phyloP scores from a whole-genome alignment of 1,284 basidiomycete genomes.

The Tetrapyrgos nigripes region DNA sequence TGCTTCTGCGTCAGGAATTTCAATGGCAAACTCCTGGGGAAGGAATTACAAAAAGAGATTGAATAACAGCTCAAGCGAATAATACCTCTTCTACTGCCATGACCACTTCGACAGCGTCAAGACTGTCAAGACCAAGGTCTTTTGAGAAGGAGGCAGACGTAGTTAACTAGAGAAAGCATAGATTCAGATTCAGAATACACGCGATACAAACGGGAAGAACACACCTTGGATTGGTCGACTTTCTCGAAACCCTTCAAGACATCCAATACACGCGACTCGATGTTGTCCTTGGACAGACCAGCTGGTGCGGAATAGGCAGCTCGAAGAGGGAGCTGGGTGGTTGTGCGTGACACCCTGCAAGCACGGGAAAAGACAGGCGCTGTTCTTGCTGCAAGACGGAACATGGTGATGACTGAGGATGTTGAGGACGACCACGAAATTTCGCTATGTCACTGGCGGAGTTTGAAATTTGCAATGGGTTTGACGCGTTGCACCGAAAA shows the following conservation, averaged over 20 bases:
- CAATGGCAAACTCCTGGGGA: slow-evolving; percentile 82
- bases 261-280: slow-evolving; percentile 85
- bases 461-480: not conserved
- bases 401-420: slow-evolving; percentile 42
- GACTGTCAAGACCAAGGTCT: slow-evolving; percentile 95
- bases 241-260: slow-evolving; percentile 97
- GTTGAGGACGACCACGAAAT: not conserved
- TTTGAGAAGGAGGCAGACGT: slow-evolving; percentile 79
- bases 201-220: slow-evolving; percentile 16
- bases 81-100: slow-evolving; percentile 98
- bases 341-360: slow-evolving; percentile 30
- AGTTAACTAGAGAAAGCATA: slow-evolving; percentile 65
- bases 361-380: slow-evolving; percentile 43
- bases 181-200: slow-evolving; percentile 12
- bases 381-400: slow-evolving; percentile 51
- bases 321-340: slow-evolving; percentile 37
- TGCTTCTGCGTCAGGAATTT: slow-evolving; percentile 98
- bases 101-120: slow-evolving; percentile 98
- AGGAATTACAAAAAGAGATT: slow-evolving; percentile 10
- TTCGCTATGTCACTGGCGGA: not conserved
- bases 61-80: slow-evolving; percentile 1
- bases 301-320: slow-evolving; percentile 81
- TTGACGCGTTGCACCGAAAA: not conserved
- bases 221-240: slow-evolving; percentile 86
- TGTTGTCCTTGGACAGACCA: slow-evolving; percentile 76